Evolutionary conservation across 140 eudicot species (phyloP), one percentile per base, ranked within the genome.

Genomic region (Ambrosia hybrid): DNA sequence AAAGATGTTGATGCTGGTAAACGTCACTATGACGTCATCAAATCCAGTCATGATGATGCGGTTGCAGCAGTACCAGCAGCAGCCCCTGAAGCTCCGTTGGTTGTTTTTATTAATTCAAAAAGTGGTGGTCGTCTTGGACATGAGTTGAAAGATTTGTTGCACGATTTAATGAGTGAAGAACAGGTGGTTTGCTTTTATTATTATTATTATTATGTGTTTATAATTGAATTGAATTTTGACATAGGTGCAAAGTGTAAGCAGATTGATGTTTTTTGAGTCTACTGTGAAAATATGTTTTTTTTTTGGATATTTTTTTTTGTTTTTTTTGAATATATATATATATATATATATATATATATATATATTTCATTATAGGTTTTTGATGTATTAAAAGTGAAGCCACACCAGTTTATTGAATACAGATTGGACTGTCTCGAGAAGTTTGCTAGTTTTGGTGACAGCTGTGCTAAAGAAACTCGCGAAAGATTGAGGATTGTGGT

Each of bases 111-210:
- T 49, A 93, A 84, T 83, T 79, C 93, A 1, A 82, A 79, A 65
- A 93, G 98, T 64, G 98, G 98, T 52, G 98, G 98, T 0, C 83
- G 97, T 0, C 84, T 87, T 75, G 98, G 98, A 3, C 89, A 91
- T 9, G 80, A 82, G 37, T 86, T 93, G 26, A 89, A 67, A 67
- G 80, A 74, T 49, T 69, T 95, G 68, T 81, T 93, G 39, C 95
- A 87, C 82, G 87, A 82, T 41, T 84, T 93, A 51, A 93, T 89
- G 91, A 87, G 96, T 12, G 85, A 85, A 81, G 96, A 93, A 83
- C 98, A 93, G 97, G 97, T 91, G 26, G 26, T 21, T 21, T 21
- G 26, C 26, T 21, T 21, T 21, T 21, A 21, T 21, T 21, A 21
- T 21, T 21, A 21, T 21, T 21, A 21, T 21, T 21, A 21, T 21